Evolutionary conservation across 73 alveolate species (phyloP), one percentile per base, ranked within the genome.

Genomic region (Paramecium sexaurelia): DNA sequence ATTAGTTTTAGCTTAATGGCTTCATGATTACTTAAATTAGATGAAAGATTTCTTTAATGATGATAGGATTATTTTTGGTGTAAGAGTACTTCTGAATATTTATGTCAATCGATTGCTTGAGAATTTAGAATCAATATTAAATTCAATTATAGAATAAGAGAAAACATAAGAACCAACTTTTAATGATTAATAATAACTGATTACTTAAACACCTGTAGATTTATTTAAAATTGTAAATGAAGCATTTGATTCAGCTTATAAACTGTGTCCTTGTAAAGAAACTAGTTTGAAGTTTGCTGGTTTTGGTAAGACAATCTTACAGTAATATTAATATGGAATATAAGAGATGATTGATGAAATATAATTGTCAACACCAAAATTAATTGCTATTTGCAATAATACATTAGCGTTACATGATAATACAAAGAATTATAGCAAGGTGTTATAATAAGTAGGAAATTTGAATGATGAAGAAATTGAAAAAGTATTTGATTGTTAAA

Each of bases 161-260:
- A 56, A 85, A 20, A 86, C 69, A 35, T n/a, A 61, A 33, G 85
- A 27, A 35, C 88, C 67, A 9, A 55, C 33, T 19, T 19, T 19
- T 5, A 57, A 55, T 55, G 93, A 86, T 7, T 36, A 86, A 35
- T 45, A 86, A 37, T 19, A 35, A 20, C 43, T 86, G 37, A 86
- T 45, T 57, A 86, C 87, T 2, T 39, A 39, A 7, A 57, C 93
- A 7, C 85, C 85, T 5, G 88, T 86, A 11, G 93, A 86, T 86
- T 66, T 86, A 37, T 86, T 86, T 22, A 86, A 86, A 66, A 86
- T 86, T 4, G 66, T 86, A 1, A 86, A 86, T 39, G 93, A 86
- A 66, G 88, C 83, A 35, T 55, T 86, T 66, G 93, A 86, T 61
- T 33, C 35, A 66, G 87, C 87, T 8, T 73, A 73, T 17, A 73